Base-by-base conservation (phyloP, 2,329 filamentous ascomycete genomes). In the Botrytis medusae region DNA sequence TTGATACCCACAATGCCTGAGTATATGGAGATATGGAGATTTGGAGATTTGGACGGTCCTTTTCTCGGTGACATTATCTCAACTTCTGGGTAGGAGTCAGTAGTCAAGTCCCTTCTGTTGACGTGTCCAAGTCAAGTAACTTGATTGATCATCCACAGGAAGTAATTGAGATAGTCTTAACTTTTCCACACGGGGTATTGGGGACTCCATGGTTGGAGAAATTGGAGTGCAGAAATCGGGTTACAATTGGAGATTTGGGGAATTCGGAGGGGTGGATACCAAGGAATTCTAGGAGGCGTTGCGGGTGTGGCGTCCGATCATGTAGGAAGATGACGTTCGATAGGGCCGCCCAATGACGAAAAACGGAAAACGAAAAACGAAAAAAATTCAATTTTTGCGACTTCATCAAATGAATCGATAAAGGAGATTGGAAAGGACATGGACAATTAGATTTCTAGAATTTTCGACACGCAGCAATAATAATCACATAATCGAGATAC, bases 151-250 rank as follows among this genome's bases (percentile, higher is more conserved):
- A 40, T 63, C 16, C 25, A 44, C 9, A 20, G 25, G 25, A 12
- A 44, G 37, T 44, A 10, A 44, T 32, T 44, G 37, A 63, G 25
- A 32, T 32, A 2, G 9, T 32, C 40, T 32, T 44, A 22, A 20
- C 12, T 25, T 32, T 29, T 32, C 22, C 22, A 46, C n/a, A 46
- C 18, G 61, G 61, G 61, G 61, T 40, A 64, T 64, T 18, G 61
- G 61, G 61, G 61, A 64, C 61, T 64, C 61, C 61, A 64, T 32
- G 61, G 61, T 25, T 61, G 59, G 59, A 64, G 61, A 64, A 64
- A 64, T 46, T 46, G 61, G 61, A 64, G 40, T 64, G 61, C 40
- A 64, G 61, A 14, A 32, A 64, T 61, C 18, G n/a, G 22, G 40
- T 22, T 29, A 8, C 42, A n/a, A 20, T 44, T 32, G 61, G 61